Conservation (phyloP, 192 early-diverging fungal species). For the Phlyctochytrium bullatum region DNA sequence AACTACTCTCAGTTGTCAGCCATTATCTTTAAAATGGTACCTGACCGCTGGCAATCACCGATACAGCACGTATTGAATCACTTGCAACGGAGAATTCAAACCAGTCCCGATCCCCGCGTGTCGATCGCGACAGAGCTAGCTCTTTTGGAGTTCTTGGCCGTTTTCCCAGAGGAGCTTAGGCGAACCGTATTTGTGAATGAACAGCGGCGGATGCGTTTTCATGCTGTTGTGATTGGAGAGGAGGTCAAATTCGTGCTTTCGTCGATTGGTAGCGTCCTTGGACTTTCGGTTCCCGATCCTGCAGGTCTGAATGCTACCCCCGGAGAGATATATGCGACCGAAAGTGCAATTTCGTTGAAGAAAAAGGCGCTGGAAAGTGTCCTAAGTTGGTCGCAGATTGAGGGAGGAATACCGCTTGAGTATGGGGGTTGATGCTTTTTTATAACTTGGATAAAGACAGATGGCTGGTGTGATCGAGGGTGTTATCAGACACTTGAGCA, state of each 20-base stretch:
- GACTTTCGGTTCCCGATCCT: not conserved
- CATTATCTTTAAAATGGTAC: conserved; percentile 22
- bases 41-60: conserved; percentile 24
- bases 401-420: conserved; percentile 22
- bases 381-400: conserved; percentile 22
- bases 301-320: not conserved
- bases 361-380: conserved; percentile 18
- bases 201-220: not conserved
- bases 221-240: not conserved
- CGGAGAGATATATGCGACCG: too few species aligned
- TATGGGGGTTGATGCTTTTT: not conserved
- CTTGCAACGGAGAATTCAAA: conserved; percentile 8
- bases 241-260: not conserved
- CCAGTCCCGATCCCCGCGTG: not conserved
- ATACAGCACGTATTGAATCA: conserved; percentile 13
- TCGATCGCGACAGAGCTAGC: conserved; percentile 10
- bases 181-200: not conserved
- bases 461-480: conserved; percentile 20
- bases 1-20: conserved; percentile 17
- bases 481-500: conserved; percentile 23
- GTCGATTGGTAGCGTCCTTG: not conserved
- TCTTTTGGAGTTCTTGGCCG: conserved; percentile 32
- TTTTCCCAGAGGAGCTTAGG: conserved; percentile 34
- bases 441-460: conserved; percentile 7
- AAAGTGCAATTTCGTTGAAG: not conserved